These are phyloP conservation scores for Monosporozyma aerobia DNA, from an alignment of 805 yeast genomes.

Conservation along the genomic window DNA sequence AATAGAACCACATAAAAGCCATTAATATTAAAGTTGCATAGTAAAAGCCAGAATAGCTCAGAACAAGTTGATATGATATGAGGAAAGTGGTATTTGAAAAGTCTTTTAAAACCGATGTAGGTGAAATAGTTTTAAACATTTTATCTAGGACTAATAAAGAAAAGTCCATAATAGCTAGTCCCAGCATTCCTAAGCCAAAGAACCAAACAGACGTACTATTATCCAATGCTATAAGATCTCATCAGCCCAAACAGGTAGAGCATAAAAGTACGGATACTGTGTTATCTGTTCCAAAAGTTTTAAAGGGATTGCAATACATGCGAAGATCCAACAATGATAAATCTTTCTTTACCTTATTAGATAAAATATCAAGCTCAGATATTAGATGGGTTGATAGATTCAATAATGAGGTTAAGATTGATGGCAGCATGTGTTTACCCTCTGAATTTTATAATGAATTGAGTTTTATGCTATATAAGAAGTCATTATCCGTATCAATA, in stretches of 20 bases:
- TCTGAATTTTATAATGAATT: constrained; percentile 22
- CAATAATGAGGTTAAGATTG: constrained; percentile 4
- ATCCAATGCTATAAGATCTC: neutral
- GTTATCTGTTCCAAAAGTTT: constrained; percentile 7
- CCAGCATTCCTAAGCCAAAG: neutral
- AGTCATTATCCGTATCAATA: constrained; percentile 6
- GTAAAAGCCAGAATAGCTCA: neutral
- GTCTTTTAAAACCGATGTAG: neutral
- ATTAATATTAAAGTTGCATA: neutral
- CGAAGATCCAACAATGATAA: constrained; percentile 11
- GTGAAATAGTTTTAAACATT: constrained; percentile 1
- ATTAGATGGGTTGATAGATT: constrained; percentile 18
- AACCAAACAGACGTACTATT: neutral
- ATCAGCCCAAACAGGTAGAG: neutral
- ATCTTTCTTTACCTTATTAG: constrained; percentile 17
- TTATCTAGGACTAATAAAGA: neutral
- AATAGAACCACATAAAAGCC: neutral
- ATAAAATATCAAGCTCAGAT: constrained; percentile 13
- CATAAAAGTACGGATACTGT: neutral
- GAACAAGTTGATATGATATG: neutral
- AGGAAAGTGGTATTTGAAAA: neutral
- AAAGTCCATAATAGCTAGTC: neutral
- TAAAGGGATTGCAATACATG: constrained; percentile 18
- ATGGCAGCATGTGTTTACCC: constrained; percentile 9
- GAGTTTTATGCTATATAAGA: constrained; percentile 17